Conservation (phyloP, 306 rosid species). For the Chamaecrista fasciculata region DNA sequence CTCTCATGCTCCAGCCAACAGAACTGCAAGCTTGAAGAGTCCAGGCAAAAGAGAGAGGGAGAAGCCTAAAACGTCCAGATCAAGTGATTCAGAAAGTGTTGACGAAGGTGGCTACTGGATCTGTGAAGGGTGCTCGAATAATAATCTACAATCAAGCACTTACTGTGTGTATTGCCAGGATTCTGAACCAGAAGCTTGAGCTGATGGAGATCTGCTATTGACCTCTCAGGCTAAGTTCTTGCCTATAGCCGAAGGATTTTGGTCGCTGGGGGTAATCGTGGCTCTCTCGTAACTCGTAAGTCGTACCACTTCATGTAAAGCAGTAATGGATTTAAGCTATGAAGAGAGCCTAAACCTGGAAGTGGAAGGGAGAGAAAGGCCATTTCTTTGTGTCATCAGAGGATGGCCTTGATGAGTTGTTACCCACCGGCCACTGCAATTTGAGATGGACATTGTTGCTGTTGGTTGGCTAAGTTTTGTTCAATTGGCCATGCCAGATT, state of each 20-base stretch:
- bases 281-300: no score
- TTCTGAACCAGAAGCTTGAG: neutral
- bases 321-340: neutral
- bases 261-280: neutral
- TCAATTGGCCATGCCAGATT: neutral
- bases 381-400: no score
- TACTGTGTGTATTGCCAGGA: neutral
- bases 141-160: neutral
- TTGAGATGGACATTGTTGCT: neutral
- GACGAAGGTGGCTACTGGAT: neutral
- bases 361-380: neutral
- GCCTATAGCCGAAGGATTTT: neutral
- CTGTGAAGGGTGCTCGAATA: conserved; percentile 13
- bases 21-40: conserved; percentile 17
- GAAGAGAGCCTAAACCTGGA: neutral
- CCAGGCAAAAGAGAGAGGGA: conserved; percentile 9
- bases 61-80: neutral
- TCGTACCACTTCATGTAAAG: neutral
- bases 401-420: neutral
- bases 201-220: neutral
- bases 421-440: neutral
- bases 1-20: conserved; percentile 20
- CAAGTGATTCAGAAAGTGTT: neutral
- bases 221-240: neutral
- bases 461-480: neutral